Conservation (phyloP, 805 yeast genomes). For the Vanderwaltozyma tropicalis region DNA sequence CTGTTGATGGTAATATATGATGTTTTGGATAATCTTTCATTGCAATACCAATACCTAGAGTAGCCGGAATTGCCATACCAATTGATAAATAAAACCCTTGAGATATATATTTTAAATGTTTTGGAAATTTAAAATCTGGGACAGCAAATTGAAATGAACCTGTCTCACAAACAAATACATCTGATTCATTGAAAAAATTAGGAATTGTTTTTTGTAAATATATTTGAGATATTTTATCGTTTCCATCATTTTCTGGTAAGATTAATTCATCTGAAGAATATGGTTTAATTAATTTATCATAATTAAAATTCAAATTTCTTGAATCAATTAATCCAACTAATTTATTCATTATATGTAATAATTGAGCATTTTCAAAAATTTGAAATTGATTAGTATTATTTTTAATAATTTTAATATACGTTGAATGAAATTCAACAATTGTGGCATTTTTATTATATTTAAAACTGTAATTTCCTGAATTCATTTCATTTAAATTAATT, state of each 20-base stretch:
- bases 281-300: slow-evolving; percentile 12
- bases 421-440: slow-evolving; percentile 42
- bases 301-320: slow-evolving; percentile 14
- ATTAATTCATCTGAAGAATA: slow-evolving; percentile 19
- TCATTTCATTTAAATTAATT: slow-evolving; percentile 53
- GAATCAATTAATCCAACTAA: slow-evolving; percentile 32
- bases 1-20: slow-evolving; percentile 23
- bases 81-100: slow-evolving; percentile 78
- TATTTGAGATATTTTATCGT: slow-evolving; percentile 39
- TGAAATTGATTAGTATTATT: slow-evolving; percentile 4
- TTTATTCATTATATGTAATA: slow-evolving; percentile 40
- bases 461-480: slow-evolving; percentile 54
- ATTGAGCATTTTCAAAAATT: slow-evolving; percentile 34
- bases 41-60: slow-evolving; percentile 75
- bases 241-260: slow-evolving; percentile 4
- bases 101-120: slow-evolving; percentile 40
- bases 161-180: slow-evolving; percentile 69
- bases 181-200: slow-evolving; percentile 45
- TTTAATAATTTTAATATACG: slow-evolving; percentile 40
- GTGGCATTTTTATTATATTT: slow-evolving; percentile 33
- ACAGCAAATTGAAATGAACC: slow-evolving; percentile 75
- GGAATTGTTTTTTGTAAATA: slow-evolving; percentile 34
- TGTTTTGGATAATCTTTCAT: slow-evolving; percentile 37
- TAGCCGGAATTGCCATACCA: slow-evolving; percentile 81
- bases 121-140: slow-evolving; percentile 56